These are phyloP conservation scores for Ophioceras dolichostomum DNA, from an alignment of 2,329 filamentous ascomycete genomes.

Conservation along the genomic window DNA sequence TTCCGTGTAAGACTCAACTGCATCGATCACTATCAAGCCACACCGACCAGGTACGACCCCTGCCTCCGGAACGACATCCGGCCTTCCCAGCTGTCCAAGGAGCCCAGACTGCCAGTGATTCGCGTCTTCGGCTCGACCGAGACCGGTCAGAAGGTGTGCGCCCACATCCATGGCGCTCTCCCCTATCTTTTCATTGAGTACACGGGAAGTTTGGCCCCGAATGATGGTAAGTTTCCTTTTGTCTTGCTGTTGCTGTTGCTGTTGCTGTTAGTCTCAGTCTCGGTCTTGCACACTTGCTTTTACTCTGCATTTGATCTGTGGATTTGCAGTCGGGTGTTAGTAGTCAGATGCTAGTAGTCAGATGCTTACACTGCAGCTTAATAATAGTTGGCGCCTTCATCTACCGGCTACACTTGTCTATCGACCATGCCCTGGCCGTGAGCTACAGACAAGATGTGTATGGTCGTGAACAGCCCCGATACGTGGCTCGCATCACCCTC, in stretches of 20 bases:
- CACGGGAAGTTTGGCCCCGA: constrained; percentile 50
- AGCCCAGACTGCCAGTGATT: constrained; percentile 71
- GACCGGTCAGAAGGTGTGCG: constrained; percentile 90
- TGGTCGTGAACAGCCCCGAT: constrained; percentile 47
- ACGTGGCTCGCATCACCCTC: constrained; percentile 80
- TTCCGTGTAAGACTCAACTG: constrained; percentile 92
- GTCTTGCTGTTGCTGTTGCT: no score
- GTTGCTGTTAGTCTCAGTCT: no score
- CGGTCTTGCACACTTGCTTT: no score
- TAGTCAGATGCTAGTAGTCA: constrained; percentile 45
- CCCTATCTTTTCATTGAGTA: constrained; percentile 94
- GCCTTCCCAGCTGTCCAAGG: constrained; percentile 44
- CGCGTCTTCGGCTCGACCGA: constrained; percentile 88
- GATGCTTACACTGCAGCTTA: neutral
- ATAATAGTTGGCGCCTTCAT: constrained; percentile 71
- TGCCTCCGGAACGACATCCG: constrained; percentile 55
- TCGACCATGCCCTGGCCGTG: constrained; percentile 79
- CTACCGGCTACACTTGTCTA: constrained; percentile 66
- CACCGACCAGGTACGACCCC: constrained; percentile 70
- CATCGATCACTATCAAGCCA: constrained; percentile 85
- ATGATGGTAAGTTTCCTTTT: no score
- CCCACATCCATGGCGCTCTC: constrained; percentile 89
- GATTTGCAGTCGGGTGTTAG: no score
- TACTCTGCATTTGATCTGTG: no score
- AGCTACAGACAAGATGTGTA: constrained; percentile 70